phyloP scores from a whole-genome alignment of 2,329 filamentous ascomycete species.

The Bimuria novae-zelandiae region DNA sequence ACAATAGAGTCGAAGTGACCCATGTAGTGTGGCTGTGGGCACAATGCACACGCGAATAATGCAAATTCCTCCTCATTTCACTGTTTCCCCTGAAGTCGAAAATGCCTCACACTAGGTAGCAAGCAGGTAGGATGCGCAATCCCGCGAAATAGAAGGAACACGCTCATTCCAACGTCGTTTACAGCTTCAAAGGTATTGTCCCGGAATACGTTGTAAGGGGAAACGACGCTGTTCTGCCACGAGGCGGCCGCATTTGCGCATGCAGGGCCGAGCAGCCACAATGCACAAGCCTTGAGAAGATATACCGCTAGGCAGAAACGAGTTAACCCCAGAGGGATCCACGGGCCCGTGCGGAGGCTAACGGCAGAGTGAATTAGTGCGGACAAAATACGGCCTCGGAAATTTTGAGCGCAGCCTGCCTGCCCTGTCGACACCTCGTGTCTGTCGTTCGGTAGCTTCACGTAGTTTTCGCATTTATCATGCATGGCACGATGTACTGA shows the following conservation, averaged over 20 bases:
- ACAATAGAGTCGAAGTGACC: not conserved
- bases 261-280: not conserved
- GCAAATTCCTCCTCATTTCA: slow-evolving; percentile 2
- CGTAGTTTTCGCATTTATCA: too few species aligned
- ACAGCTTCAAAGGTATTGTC: too few species aligned
- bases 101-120: not conserved
- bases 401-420: too few species aligned
- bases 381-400: too few species aligned
- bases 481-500: too few species aligned
- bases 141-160: not conserved
- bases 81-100: not conserved
- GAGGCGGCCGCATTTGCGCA: not conserved
- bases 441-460: too few species aligned
- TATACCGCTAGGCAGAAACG: not conserved
- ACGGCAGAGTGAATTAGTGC: too few species aligned
- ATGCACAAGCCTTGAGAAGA: slow-evolving; percentile 3
- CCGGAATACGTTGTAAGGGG: too few species aligned
- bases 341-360: not conserved
- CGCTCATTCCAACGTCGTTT: not conserved
- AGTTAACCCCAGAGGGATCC: not conserved
- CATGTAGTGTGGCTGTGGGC: not conserved
- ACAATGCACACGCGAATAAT: not conserved
- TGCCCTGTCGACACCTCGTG: too few species aligned
- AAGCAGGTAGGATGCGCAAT: not conserved
- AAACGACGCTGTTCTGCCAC: too few species aligned